phyloP scores from a whole-genome alignment of 2,329 filamentous ascomycete genomes.

The Chaetothyriales sp. region DNA sequence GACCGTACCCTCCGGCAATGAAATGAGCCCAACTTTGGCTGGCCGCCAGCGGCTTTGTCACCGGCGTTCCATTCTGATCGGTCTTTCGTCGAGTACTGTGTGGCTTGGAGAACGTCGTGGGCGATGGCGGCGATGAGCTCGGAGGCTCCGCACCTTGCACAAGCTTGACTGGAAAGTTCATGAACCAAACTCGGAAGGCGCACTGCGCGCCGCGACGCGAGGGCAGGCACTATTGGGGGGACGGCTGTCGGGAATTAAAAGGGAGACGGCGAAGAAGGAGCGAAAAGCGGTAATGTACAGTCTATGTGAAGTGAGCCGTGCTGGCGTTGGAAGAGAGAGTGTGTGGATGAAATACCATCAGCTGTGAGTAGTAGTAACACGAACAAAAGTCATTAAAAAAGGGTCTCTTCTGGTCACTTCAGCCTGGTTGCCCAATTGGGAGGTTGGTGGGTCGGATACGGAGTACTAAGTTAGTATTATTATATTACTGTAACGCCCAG shows the following conservation, averaged over 20 bases:
- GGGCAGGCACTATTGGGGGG: background rate
- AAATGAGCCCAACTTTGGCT: slow-evolving; percentile 82
- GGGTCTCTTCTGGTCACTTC: background rate
- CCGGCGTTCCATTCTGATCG: slow-evolving; percentile 9
- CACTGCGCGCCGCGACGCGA: background rate
- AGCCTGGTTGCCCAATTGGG: background rate
- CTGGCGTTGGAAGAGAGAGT: background rate
- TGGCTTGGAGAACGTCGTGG: background rate
- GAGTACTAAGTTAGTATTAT: too few relatives aligned
- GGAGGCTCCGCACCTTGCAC: background rate
- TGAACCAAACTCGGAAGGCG: background rate
- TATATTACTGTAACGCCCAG: too few relatives aligned
- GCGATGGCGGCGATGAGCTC: background rate
- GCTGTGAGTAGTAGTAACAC: background rate
- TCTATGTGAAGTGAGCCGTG: background rate
- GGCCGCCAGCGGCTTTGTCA: slow-evolving; percentile 27
- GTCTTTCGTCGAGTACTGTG: background rate
- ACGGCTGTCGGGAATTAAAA: background rate
- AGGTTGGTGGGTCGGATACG: background rate
- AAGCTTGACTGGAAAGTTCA: background rate
- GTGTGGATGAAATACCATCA: background rate
- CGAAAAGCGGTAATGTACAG: background rate
- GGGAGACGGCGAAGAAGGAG: background rate
- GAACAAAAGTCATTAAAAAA: background rate
- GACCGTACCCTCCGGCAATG: slow-evolving; percentile 68